Base-by-base conservation (phyloP, 2,329 filamentous ascomycete species). In the Alternaria dauci region DNA sequence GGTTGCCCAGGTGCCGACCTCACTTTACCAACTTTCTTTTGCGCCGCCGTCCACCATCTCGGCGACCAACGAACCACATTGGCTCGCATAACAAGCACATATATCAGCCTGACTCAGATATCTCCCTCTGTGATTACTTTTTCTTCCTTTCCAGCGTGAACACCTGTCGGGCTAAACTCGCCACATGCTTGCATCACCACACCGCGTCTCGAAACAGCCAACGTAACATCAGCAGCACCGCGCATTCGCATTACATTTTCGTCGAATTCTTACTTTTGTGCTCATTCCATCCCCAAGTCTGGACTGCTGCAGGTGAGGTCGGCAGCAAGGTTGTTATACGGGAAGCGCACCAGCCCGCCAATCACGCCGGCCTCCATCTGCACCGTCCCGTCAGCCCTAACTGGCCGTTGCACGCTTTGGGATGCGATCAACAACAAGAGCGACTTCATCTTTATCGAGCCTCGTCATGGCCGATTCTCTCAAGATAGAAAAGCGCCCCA, bases 401-500 rank as follows among this genome's bases (percentile, higher is more conserved):
- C 18, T 59, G 54, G 47, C 39, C 26, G 51, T 59, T 55, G 46
- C 58, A 57, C 64, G 60, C 65, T 62, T 65, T 63, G 5, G 54
- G 64, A 46, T 54, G 44, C 65, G 44, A 66, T 65, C 51, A 48
- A 50, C 61, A 66, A 69, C 48, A 59, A 62, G 65, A 44, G 41
- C 56, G 36, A 48, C 61, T 53, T 59, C 39, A 36, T 41, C 56
- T 42, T 20, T 51, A 14, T 23, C 52, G 11, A 9, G 14, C 42
- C 16, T 25, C 8, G 44, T 26, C 20, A 66, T 62, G 63, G 43
- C 55, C 39, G 61, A 69, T 30, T 32, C 59, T 32, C 34, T 67
- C 50, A 62, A 59, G 39, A 44, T 68, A 32, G 70, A 74, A 54
- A 71, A 68, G 47, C 71, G 68, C 20, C 75, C 75, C 18, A 92